phyloP scores from a whole-genome alignment of 805 yeast genomes.

The Helenozyma baotianmanensis region DNA sequence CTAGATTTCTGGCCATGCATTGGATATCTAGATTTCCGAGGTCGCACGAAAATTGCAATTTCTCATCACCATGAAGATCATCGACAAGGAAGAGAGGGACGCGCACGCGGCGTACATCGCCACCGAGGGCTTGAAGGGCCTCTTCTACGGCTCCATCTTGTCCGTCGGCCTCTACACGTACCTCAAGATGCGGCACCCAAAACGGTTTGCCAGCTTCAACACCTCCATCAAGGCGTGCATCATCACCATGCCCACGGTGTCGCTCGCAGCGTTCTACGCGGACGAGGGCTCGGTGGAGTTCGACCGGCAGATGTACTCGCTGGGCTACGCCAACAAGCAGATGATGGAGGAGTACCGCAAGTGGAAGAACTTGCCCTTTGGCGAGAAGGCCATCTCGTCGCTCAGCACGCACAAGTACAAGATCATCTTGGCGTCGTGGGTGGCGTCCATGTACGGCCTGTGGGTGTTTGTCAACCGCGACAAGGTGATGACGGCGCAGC shows the following conservation, averaged over 20 bases:
- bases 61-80: slow-evolving; percentile 38
- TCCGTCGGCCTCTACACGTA: slow-evolving; percentile 31
- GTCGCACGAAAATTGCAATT: no score
- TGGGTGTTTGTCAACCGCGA: slow-evolving; percentile 25
- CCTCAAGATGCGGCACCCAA: slow-evolving; percentile 31
- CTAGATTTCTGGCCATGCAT: no score
- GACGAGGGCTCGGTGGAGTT: slow-evolving; percentile 44
- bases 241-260: slow-evolving; percentile 36
- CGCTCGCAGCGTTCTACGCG: slow-evolving; percentile 36
- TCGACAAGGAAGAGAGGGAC: slow-evolving; percentile 33
- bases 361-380: slow-evolving; percentile 29
- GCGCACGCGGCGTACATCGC: slow-evolving; percentile 35
- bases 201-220: slow-evolving; percentile 29
- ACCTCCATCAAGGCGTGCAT: slow-evolving; percentile 36
- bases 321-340: slow-evolving; percentile 22
- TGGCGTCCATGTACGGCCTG: slow-evolving; percentile 32
- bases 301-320: slow-evolving; percentile 33
- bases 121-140: slow-evolving; percentile 36
- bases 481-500: slow-evolving; percentile 23
- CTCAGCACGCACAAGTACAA: slow-evolving; percentile 33
- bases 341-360: slow-evolving; percentile 31
- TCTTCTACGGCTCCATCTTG: slow-evolving; percentile 29
- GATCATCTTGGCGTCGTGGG: slow-evolving; percentile 34
- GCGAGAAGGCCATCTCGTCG: slow-evolving; percentile 26
- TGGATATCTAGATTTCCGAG: no score